A percentile compares a stretch with the other conserved stretches of the same genome.
Conservation (phyloP, 306 rosid species). For the Sindora glabra region DNA sequence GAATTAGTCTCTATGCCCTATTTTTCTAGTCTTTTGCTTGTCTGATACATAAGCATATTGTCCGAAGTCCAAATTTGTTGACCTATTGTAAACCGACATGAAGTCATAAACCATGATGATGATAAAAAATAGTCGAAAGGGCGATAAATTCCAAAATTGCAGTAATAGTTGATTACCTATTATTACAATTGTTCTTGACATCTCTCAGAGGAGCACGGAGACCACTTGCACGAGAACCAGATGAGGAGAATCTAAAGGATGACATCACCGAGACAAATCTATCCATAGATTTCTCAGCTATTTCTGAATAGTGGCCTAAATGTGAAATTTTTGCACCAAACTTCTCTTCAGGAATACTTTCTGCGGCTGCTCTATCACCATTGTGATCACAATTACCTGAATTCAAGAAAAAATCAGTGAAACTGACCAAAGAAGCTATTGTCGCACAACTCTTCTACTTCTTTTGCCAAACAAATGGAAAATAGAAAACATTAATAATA, state of each 20-base stretch:
- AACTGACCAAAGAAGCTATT: conserved; percentile 5
- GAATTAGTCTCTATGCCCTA: conserved; percentile 22
- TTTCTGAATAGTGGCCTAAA: conserved; percentile 55
- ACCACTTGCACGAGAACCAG: conserved; percentile 91
- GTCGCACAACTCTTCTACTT: too few species aligned
- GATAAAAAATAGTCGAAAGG: conserved; percentile 7
- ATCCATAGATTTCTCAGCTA: conserved; percentile 83
- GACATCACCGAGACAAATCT: conserved; percentile 65
- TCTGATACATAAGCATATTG: conserved; percentile 51
- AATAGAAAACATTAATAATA: too few species aligned
- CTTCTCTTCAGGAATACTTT: conserved; percentile 26
- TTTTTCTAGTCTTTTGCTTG: conserved; percentile 27
- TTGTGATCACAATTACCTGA: conserved; percentile 28
- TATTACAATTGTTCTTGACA: conserved; percentile 36
- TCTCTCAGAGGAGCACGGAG: conserved; percentile 85
- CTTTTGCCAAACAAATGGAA: too few species aligned
- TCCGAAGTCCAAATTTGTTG: conserved; percentile 37
- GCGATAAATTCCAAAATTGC: conserved; percentile 15
- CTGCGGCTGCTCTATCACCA: conserved; percentile 13
- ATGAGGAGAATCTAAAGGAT: conserved; percentile 47
- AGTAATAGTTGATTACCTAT: conserved; percentile 33
- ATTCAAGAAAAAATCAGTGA: conserved; percentile 18
- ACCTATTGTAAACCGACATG: conserved; percentile 22
- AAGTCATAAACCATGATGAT: conserved; percentile 14
- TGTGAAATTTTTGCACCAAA: conserved; percentile 85